Evolutionary conservation across 192 early-diverging fungal species (phyloP).

Genomic region (Chytriomyces sp.): DNA sequence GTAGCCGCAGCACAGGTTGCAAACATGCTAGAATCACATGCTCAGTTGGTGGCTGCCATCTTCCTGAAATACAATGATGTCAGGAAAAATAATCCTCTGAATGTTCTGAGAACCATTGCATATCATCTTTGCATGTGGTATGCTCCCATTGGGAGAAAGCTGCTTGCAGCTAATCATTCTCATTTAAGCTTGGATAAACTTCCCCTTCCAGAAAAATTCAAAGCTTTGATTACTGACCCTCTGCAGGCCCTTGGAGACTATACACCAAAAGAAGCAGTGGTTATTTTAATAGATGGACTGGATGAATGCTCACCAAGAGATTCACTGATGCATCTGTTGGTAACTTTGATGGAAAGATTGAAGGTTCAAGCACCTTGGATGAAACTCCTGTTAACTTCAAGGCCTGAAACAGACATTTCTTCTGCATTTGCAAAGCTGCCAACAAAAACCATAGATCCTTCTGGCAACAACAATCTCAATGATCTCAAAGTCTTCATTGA

Average conservation of each 20-base stretch:
- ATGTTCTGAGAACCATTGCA: neutral
- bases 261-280: neutral
- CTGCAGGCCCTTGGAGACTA: neutral
- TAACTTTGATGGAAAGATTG: neutral
- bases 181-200: neutral
- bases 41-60: neutral
- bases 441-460: neutral
- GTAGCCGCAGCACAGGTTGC: neutral
- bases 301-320: neutral
- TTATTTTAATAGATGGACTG: neutral
- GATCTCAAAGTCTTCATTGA: neutral
- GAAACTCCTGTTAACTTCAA: neutral
- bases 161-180: neutral
- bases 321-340: neutral
- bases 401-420: neutral
- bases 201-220: neutral
- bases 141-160: neutral
- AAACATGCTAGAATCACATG: neutral
- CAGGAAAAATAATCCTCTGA: neutral
- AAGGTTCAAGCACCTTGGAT: neutral
- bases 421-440: neutral
- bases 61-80: slow-evolving; percentile 1
- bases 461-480: neutral
- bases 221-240: neutral
- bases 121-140: neutral